These are phyloP conservation scores for Radiomyces spectabilis DNA, from an alignment of 192 early-diverging fungal species.

Conservation along the genomic window DNA sequence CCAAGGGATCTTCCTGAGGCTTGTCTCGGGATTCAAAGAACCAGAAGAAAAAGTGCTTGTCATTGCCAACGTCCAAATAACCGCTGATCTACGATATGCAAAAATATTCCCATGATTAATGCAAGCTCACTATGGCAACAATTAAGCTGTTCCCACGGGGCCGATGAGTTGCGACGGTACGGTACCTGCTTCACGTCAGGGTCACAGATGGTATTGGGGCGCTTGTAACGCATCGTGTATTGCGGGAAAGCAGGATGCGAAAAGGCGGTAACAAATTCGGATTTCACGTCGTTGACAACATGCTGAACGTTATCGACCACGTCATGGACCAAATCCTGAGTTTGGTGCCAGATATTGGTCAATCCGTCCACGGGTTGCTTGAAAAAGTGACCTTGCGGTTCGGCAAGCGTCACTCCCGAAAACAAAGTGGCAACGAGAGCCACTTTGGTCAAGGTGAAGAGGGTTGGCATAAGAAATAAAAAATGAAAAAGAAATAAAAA, in stretches of 20 bases:
- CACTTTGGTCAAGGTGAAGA: background rate
- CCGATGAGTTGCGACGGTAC: no score
- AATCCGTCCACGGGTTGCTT: background rate
- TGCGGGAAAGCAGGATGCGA: conserved; percentile 60
- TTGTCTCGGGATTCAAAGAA: conserved; percentile 92
- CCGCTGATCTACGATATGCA: conserved; percentile 52
- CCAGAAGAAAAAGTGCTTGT: conserved; percentile 93
- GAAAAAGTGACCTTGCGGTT: background rate
- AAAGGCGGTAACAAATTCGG: conserved; percentile 33
- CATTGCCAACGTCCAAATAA: conserved; percentile 60
- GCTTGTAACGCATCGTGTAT: conserved; percentile 66
- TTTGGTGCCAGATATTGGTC: background rate
- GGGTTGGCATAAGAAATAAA: background rate
- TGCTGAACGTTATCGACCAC: conserved; percentile 15
- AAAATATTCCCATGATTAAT: background rate
- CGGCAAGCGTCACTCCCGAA: background rate
- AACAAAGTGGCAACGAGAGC: background rate
- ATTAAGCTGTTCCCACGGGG: background rate
- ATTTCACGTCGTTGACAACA: conserved; percentile 25
- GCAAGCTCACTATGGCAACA: background rate
- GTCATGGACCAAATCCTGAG: background rate
- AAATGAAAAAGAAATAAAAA: conserved; percentile 1
- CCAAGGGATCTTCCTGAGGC: conserved; percentile 53
- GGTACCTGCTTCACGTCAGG: conserved; percentile 75
- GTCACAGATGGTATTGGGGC: conserved; percentile 81